Base-by-base conservation (phyloP, 2,329 filamentous ascomycete genomes). In the Colletotrichum noveboracense region DNA sequence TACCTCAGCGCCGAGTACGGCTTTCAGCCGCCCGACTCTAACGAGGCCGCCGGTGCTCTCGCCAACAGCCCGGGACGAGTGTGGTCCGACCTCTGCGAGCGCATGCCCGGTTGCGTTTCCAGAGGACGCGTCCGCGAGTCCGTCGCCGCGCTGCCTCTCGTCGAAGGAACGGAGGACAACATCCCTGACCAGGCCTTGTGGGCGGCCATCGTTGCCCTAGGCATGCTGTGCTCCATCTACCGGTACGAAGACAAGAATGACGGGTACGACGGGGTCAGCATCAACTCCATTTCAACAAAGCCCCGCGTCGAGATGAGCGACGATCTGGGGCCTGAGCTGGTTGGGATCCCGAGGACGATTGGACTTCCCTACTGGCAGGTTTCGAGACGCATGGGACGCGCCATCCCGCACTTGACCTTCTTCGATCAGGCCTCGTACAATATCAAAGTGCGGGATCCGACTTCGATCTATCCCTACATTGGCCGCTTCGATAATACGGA, bases 351-450 rank as follows among this genome's bases (percentile, higher is more conserved):
- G 0, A 80, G 83, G 18, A 86, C 83, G 66, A 89, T 90, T 52
- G 88, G 86, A 0, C 82, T 90, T 0, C 88, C 89, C 0, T 88
- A 89, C 78, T 86, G 85, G 75, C 88, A 90, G 77, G 81, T 90
- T 18, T 89, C 87, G 1, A 85, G 86, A 26, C 84, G 89, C 0
- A 88, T 90, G 85, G 89, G 89, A 21, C 81, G 88, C n/a, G 83
- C 88, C 2, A 82, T 90, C 3, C 89, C 89, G 0, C 88, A 90
- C 77, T 84, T 90, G 16, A 88, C 88, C 0, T 90, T 90, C 76
- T 87, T 87, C 8, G 89, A 90, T 77, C 88, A 90, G 78, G 86
- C 88, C 2, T 89, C 88, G 0, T 89, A 89, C 79, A 91, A 91
- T 73, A 83, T 89, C 73, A 88, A 87, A 78, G 84, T 89, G 70